Evolutionary conservation across 176 grass and related monocot genomes (phyloP), one percentile per base, ranked within the genome.

Genomic region (Juncus inflexus): DNA sequence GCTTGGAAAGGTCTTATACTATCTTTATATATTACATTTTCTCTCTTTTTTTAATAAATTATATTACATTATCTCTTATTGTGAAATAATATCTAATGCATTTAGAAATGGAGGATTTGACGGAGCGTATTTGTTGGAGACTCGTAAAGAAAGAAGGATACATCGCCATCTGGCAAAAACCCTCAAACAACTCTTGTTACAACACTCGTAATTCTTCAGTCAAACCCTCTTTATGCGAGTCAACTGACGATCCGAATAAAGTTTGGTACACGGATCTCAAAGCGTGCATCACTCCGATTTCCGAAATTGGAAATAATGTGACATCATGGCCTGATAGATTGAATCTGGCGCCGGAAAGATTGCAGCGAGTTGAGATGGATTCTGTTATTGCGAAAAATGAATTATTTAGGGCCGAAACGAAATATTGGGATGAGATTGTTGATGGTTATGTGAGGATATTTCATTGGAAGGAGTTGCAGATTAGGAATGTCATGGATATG

Each of bases 401-500:
- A 14, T 57, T 79, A 42, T 84, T 84, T 2, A 75, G 15, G 6
- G 81, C 81, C 15, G 76, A 84, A 36, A 59, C 65, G 2, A 37
- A n/a, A 52, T 84, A 79, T 42, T 84, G 81, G 81, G 78, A 70
- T 64, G 81, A 84, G 9, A 75, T 79, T 35, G 67, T 84, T 63
- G 70, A 70, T 37, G 59, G 70, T 14, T 69, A 70, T 75, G 60
- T 70, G 13, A 57, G 64, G 47, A 60, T 84, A 42, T 84, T 79
- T 65, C 68, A 56, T 38, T 79, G 75, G 81, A 76, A 76, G 75
- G n/a, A 41, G 16, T 62, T 79, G 76, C 73, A 79, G 42, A 15
- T 75, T 49, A 68, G 70, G 16, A 84, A 84, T 76, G 70, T 84
- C 45, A 74, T 84, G 81, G 81, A 84, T 54, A 84, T 84, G 81